Evolutionary conservation across 345 rosid species (phyloP).

Genomic region (Bretschneidera sinensis): DNA sequence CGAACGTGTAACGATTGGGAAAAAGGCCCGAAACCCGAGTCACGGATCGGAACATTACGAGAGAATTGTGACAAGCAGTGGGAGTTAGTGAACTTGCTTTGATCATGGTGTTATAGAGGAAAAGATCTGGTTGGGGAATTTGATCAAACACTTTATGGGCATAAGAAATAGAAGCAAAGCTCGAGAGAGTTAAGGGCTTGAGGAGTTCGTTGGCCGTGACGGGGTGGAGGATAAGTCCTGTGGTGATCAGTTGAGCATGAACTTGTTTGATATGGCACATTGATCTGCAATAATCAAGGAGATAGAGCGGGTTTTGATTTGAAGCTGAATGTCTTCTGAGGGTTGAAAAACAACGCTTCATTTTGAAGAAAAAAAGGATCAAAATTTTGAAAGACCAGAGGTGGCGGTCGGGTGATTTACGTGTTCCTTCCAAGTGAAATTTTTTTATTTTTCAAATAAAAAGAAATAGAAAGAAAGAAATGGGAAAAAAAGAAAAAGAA

Average conservation of each 20-base stretch:
- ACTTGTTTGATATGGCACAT: slow-evolving; percentile 1
- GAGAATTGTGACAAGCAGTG: neutral
- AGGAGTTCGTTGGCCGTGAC: slow-evolving; percentile 10
- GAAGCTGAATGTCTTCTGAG: neutral
- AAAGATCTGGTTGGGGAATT: slow-evolving; percentile 12
- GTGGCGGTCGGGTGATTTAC: too few relatives aligned
- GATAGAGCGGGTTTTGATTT: neutral
- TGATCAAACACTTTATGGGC: slow-evolving; percentile 20
- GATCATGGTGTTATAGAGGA: slow-evolving; percentile 18
- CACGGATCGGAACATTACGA: slow-evolving; percentile 11
- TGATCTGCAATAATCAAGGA: slow-evolving; percentile 9
- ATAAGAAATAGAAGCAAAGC: slow-evolving; percentile 3
- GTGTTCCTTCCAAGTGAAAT: too few relatives aligned
- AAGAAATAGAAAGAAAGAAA: too few relatives aligned
- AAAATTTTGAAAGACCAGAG: too few relatives aligned
- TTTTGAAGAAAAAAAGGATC: too few relatives aligned
- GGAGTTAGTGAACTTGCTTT: slow-evolving; percentile 11
- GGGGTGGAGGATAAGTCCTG: slow-evolving; percentile 9
- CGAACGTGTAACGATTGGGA: slow-evolving; percentile 20
- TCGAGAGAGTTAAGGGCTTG: neutral
- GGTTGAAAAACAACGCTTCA: slow-evolving; percentile 17
- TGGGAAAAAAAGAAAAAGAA: too few relatives aligned
- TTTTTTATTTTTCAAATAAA: too few relatives aligned
- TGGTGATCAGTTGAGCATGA: slow-evolving; percentile 17
- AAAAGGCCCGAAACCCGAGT: neutral